phyloP scores from a whole-genome alignment of 805 yeast genomes.

The Starmera caribaea region DNA sequence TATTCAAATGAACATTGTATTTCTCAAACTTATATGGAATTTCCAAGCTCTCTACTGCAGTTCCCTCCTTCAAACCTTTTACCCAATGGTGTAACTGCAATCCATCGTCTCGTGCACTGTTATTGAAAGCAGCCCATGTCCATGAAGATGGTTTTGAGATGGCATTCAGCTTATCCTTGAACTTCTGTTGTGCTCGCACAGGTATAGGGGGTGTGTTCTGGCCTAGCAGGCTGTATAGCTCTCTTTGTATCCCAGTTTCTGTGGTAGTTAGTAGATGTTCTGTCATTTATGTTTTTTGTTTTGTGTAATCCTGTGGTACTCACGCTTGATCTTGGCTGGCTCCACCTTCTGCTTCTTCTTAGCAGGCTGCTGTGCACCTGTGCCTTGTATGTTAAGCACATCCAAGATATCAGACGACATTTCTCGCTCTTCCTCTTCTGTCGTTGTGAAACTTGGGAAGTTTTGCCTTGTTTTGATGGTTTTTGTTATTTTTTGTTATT shows the following conservation, averaged over 20 bases:
- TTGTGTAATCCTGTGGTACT: neutral
- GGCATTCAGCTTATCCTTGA: constrained; percentile 56
- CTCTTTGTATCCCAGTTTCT: constrained; percentile 76
- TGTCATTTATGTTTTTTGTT: neutral
- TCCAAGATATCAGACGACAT: constrained; percentile 60
- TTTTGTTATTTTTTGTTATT: neutral
- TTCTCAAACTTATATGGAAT: constrained; percentile 62
- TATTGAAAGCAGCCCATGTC: constrained; percentile 57
- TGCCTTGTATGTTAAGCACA: constrained; percentile 56
- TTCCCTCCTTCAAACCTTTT: constrained; percentile 43
- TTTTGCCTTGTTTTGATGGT: neutral
- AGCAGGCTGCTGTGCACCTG: constrained; percentile 7
- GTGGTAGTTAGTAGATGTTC: constrained; percentile 2
- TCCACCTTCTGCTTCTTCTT: constrained; percentile 24
- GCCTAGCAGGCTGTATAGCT: constrained; percentile 79
- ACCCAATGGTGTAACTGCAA: constrained; percentile 76
- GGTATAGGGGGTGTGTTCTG: constrained; percentile 82
- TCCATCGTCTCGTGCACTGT: constrained; percentile 39
- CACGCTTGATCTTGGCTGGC: constrained; percentile 15
- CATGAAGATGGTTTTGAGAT: constrained; percentile 70
- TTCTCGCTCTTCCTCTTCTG: neutral
- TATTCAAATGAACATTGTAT: constrained; percentile 55
- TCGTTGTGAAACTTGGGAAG: neutral
- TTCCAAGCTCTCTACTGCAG: constrained; percentile 12
- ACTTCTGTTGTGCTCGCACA: constrained; percentile 39